phyloP scores from a whole-genome alignment of 768 basidiomycete species.

The Leccinum variicolor region DNA sequence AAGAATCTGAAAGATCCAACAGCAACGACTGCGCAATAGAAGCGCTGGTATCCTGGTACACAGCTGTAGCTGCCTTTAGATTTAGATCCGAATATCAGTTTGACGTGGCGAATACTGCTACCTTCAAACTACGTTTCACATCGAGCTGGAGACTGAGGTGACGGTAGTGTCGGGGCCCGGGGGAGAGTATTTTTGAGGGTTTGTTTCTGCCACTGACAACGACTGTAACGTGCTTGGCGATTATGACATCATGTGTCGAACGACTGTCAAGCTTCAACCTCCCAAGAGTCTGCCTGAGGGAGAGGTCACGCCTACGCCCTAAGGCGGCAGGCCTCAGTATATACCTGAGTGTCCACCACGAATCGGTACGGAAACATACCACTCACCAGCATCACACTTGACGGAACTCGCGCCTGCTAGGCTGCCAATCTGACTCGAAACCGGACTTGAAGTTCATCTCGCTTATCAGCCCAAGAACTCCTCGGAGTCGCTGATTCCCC shows the following conservation, averaged over 20 bases:
- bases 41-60: neutral
- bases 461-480: neutral
- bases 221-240: neutral
- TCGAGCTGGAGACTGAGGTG: neutral
- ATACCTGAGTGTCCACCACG: neutral
- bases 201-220: neutral
- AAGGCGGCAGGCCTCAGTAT: neutral
- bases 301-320: neutral
- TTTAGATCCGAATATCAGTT: neutral
- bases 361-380: neutral
- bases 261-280: too few species aligned
- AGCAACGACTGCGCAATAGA: neutral
- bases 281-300: too few species aligned
- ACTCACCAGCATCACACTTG: neutral
- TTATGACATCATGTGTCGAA: too few species aligned
- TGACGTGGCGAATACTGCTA: neutral
- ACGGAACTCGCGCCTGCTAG: neutral
- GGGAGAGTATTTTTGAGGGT: neutral
- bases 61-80: neutral
- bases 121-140: neutral
- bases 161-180: too few species aligned
- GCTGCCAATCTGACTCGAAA: neutral
- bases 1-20: neutral
- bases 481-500: neutral
- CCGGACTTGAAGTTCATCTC: neutral